Conservation (phyloP, 2,329 filamentous ascomycete species). For the Verticillium tricorpus region DNA sequence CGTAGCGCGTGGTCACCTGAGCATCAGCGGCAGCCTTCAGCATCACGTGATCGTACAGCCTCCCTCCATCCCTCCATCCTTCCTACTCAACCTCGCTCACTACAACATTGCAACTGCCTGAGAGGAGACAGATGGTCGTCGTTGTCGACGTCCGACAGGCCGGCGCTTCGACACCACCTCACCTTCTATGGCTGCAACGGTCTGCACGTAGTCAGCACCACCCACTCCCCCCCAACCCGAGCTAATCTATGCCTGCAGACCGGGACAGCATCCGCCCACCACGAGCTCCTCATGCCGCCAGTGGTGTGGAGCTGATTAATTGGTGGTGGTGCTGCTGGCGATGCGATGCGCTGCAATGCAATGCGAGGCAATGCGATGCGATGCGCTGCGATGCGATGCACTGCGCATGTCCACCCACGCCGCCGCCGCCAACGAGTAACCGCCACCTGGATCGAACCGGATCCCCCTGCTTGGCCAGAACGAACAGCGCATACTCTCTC, state of each 20-base stretch:
- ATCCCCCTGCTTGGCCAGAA: background rate
- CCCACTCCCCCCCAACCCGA: background rate
- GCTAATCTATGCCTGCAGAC: constrained; percentile 1
- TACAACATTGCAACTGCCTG: no score
- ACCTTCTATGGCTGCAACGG: background rate
- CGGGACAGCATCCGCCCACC: constrained; percentile 3
- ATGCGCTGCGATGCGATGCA: background rate
- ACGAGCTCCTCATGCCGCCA: background rate
- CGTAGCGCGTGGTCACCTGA: constrained; percentile 1
- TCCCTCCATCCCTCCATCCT: no score
- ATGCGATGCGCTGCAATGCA: background rate
- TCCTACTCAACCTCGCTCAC: no score
- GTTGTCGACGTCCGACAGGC: background rate
- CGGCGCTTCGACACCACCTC: background rate
- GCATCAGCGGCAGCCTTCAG: background rate
- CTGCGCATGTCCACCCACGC: background rate
- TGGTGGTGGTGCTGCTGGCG: background rate
- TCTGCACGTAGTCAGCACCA: background rate
- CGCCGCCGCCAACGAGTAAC: background rate
- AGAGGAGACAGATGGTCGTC: no score
- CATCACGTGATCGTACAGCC: background rate
- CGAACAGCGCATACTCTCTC: background rate
- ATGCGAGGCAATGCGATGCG: background rate
- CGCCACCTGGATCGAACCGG: background rate
- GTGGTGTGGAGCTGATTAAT: no score